Evolutionary conservation across 2,329 filamentous ascomycete species (phyloP), one percentile per base, ranked within the genome.

Genomic region (Ascochyta lentis): DNA sequence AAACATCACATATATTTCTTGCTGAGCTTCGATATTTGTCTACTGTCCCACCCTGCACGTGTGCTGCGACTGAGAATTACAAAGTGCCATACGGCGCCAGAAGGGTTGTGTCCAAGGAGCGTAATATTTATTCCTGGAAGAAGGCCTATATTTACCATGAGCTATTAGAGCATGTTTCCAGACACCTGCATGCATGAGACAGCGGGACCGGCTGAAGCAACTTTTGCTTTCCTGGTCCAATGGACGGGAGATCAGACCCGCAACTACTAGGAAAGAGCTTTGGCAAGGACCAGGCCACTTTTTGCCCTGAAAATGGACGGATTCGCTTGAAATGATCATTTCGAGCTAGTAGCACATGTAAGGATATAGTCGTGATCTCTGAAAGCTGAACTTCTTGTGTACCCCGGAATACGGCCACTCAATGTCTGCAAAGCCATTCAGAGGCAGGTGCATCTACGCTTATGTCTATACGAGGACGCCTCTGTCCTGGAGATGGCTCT

Each of bases 391-490:
- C 6, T n/a, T 40, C 38, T 50, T 31, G 31, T 48, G 40, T 54
- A 59, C 54, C 60, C 53, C 49, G 58, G 58, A 66, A 54, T 64
- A 59, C 63, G 42, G 45, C 46, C 19, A 27, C 13, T 13, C 27
- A 23, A 12, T 34, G 15, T 31, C 19, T 31, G 26, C 8, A 19
- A 31, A 7, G 19, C 54, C 43, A 10, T 49, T 40, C 44, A 49
- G 42, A 46, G 51, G 35, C 42, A 49, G 49, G 42, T 57, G 40
- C 49, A 61, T 57, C 49, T 15, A 10, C 50, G 40, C 45, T 53
- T 37, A 52, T 54, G 60, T 40, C 43, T 43, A 74, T 67, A 74
- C 67, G 65, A 70, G 69, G 66, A 70, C 68, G 68, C 63, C 67
- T 69, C 63, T 69, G 62, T 57, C 53, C 19, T 49, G 29, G 39